Evolutionary conservation across 805 yeast genomes (phyloP), one percentile per base, ranked within the genome.

Genomic region (Barnettozyma vustinii): DNA sequence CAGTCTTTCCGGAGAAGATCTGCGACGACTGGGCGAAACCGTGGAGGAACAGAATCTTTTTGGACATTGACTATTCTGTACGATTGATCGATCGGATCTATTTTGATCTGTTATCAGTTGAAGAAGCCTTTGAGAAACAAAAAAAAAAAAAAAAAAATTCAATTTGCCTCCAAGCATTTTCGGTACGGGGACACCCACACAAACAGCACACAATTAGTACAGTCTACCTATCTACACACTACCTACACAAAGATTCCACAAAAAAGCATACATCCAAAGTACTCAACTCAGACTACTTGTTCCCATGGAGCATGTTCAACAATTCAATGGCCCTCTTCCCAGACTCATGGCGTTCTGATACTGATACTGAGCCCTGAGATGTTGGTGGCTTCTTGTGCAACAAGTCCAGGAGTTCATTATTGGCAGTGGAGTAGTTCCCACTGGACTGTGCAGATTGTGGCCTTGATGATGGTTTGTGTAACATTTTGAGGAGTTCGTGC

Each of bases 11-110:
- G 20, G 88, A 81, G 67, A 89, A 91, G 2, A 84, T 75, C 23
- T 80, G 71, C 5, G 96, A 88, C 37, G 84, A 83, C 69, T 92
- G 96, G 1, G 89, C 86, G 65, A 79, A 89, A 0, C 99, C 99
- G 60, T 92, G 99, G 10, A 92, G 72, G 71, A 92, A 89, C 13
- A 92, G 72, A 26, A 92, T 74, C 56, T 82, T 83, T 48, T 61
- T 66, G 4, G 55, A 23, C 61, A 55, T 56, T 13, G 16, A 4
- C 5, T 9, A 13, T 12, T 18, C 39, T 18, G 21, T 18, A n/a
- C 15, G 42, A 13, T 39, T 7, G 18, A n/a, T n/a, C n/a, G n/a
- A n/a, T n/a, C n/a, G n/a, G n/a, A n/a, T n/a, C n/a, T n/a, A n/a
- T n/a, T n/a, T n/a, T n/a, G n/a, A n/a, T 23, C 25, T 23, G 25